Evolutionary conservation across 176 grass and related monocot species (phyloP), one percentile per base, ranked within the genome.

Genomic region (Elymus sibiricus): DNA sequence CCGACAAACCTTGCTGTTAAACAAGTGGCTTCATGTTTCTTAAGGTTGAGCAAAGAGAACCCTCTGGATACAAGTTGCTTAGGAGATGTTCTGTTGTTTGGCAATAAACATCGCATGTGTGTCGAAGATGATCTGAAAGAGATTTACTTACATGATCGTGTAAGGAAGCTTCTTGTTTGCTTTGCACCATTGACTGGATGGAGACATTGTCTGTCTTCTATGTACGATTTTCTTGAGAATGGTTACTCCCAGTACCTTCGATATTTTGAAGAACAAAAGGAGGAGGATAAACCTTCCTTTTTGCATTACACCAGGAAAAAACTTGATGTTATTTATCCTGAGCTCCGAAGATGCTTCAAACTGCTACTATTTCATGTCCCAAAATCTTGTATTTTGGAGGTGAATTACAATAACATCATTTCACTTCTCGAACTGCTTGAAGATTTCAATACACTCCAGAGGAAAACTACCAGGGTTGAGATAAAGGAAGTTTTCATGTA

Each of bases 1-100:
- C 88, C 93, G 3, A 95, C 93, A 79, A 95, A 95, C 70, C 87
- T 87, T 69, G 93, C 93, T 82, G 64, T 95, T 9, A 91, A 67
- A 81, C 78, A 93, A 89, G 77, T 93, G 55, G 88, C 86, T n/a
- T 89, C 70, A 29, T 79, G 93, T 61, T 82, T 95, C 42, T 71
- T 95, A 25, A 87, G 19, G 46, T 78, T 93, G 78, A 66, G 87
- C 40, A 87, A 87, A 77, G 85, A 94, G 37, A 15, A 12, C 62
- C 85, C 86, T 69, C 53, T 24, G 26, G 70, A 74, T 73, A 43
- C 16, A 84, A 80, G 28, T 28, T 64, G 58, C 24, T 75, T 97
- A 70, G 92, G 90, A 14, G 92, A 97, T 88, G 56, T 97, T 21
- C 24, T 97, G 31, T 68, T 92, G 63, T 87, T 92, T 83, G 95